Conservation (phyloP, 2,329 filamentous ascomycete genomes). For the Fusarium bactridioides region DNA sequence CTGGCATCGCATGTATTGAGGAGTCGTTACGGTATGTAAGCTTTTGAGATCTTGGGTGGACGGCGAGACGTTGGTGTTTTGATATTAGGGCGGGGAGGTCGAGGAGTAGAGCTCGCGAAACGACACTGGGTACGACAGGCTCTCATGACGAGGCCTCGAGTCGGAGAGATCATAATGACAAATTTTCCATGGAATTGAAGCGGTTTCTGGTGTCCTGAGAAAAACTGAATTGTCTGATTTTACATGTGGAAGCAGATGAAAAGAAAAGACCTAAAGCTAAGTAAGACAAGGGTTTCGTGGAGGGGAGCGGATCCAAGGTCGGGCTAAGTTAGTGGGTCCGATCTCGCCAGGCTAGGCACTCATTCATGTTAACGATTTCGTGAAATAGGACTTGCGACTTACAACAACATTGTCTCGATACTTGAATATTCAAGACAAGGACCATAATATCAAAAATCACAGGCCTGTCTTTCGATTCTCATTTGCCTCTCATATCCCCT, state of each 20-base stretch:
- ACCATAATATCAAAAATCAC: no score
- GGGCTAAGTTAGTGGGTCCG: constrained; percentile 16
- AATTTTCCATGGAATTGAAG: constrained; percentile 23
- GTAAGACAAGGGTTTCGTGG: constrained; percentile 26
- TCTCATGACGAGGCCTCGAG: constrained; percentile 38
- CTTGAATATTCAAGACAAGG: not conserved
- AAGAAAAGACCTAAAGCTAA: constrained; percentile 12
- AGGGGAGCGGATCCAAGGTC: constrained; percentile 29
- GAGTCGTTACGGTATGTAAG: constrained; percentile 45
- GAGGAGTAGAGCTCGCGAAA: constrained; percentile 42
- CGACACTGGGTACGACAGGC: constrained; percentile 39
- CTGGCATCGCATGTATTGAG: not conserved
- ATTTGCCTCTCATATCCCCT: not conserved
- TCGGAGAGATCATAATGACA: constrained; percentile 43
- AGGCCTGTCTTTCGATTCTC: not conserved
- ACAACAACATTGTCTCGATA: constrained; percentile 12
- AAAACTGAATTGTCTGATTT: constrained; percentile 3
- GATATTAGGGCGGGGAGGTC: constrained; percentile 33
- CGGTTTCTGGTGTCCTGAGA: not conserved
- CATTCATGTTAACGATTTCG: constrained; percentile 15
- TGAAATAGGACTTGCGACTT: constrained; percentile 20
- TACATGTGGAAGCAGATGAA: constrained; percentile 17
- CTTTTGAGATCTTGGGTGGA: constrained; percentile 37
- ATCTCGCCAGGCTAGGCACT: not conserved
- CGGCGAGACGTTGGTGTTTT: constrained; percentile 29